Conservation (phyloP, 176 grass and related monocot genomes). For the Oryza punctata region DNA sequence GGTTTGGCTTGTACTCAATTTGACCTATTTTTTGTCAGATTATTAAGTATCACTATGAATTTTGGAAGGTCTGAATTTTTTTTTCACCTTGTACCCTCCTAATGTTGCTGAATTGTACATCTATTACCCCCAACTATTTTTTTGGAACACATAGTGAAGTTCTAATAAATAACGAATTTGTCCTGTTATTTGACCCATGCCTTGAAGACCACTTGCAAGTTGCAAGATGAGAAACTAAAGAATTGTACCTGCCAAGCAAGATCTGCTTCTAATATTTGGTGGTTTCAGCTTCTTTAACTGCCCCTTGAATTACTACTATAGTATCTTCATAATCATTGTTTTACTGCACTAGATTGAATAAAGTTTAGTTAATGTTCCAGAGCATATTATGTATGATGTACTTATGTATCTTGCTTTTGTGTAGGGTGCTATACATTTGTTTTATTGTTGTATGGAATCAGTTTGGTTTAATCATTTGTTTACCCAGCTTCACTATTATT, state of each 20-base stretch:
- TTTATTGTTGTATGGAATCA: neutral
- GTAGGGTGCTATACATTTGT: neutral
- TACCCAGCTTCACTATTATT: conserved; percentile 28
- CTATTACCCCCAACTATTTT: neutral
- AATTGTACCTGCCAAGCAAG: neutral
- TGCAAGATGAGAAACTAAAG: conserved; percentile 1
- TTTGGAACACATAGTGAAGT: neutral
- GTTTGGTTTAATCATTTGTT: conserved; percentile 21
- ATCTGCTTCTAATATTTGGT: neutral
- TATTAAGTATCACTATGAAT: neutral
- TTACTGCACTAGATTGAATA: neutral
- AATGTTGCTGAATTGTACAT: neutral
- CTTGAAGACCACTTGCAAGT: neutral
- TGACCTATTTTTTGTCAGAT: neutral
- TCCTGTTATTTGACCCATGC: conserved; percentile 5
- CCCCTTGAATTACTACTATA: conserved; percentile 1
- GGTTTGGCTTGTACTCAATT: neutral
- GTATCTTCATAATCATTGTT: conserved; percentile 14
- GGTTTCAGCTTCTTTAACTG: neutral
- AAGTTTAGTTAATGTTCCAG: neutral
- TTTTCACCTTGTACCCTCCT: neutral
- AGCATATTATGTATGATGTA: neutral
- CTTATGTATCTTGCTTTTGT: conserved; percentile 24
- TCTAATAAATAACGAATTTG: neutral
- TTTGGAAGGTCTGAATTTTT: neutral